Evolutionary conservation across 768 basidiomycete genomes (phyloP).

Genomic region (Stropharia rugosoannulata): DNA sequence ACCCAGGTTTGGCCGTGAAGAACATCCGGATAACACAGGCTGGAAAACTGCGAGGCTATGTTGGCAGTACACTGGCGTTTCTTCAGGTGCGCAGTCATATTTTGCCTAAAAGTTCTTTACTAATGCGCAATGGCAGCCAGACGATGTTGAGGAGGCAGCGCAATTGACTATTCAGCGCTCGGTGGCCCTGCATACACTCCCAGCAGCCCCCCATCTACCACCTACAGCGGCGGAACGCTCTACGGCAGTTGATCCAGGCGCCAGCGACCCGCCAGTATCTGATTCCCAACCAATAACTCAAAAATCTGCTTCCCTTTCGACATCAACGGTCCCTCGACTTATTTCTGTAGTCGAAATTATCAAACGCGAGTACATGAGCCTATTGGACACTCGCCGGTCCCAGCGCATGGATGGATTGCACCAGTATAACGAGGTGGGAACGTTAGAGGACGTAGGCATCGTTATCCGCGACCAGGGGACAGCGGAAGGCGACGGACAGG

Average conservation of each 20-base stretch:
- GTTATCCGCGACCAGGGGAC: not conserved
- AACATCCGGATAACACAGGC: slow-evolving; percentile 52
- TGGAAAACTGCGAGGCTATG: slow-evolving; percentile 49
- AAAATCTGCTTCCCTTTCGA: slow-evolving; percentile 23
- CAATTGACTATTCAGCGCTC: no score
- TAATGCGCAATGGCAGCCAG: not conserved
- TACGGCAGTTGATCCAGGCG: no score
- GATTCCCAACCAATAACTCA: slow-evolving; percentile 2
- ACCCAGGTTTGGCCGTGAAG: not conserved
- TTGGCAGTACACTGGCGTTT: not conserved
- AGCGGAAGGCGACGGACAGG: slow-evolving; percentile 6
- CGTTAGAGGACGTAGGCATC: slow-evolving; percentile 42
- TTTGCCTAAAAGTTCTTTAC: not conserved
- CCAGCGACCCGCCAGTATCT: not conserved
- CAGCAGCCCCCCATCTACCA: slow-evolving; percentile 1
- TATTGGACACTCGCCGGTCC: slow-evolving; percentile 39
- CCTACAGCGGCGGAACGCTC: not conserved
- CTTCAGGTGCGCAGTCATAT: not conserved
- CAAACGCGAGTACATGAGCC: slow-evolving; percentile 74
- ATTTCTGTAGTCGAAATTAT: slow-evolving; percentile 82
- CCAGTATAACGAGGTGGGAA: slow-evolving; percentile 75
- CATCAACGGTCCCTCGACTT: slow-evolving; percentile 55
- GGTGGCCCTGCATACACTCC: not conserved
- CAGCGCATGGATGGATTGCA: slow-evolving; percentile 55
- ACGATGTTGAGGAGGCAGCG: not conserved